Base-by-base conservation (phyloP, 148 eudicot species). In the Silene uniflora region DNA sequence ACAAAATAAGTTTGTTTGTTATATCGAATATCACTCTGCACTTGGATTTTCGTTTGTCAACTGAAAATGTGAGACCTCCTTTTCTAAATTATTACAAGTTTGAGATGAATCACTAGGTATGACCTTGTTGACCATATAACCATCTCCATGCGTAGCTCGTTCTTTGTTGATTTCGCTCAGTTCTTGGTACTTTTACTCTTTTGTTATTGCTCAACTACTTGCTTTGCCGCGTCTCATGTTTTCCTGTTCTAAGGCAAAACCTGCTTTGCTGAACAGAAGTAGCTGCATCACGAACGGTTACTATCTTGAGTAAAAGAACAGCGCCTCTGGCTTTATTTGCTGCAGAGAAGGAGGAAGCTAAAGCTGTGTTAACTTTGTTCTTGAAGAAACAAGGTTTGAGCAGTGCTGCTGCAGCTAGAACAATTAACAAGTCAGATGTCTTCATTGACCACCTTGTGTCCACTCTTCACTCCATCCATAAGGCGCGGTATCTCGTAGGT, bases 341-440 rank as follows among this genome's bases (percentile, higher is more conserved):
- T 56, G 89, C 98, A 66, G 98, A 92, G 81, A 92, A 88, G 81
- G 98, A 92, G 83, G 98, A 92, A 83, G 98, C 98, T 59, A 90
- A 86, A 78, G 98, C 98, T 79, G 89, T 92, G 64, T 76, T 92
- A 73, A 87, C 85, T 63, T 83, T 92, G 82, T 90, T 89, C 77
- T 75, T 92, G 75, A 90, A 90, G 81, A 85, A 89, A 83, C 93
- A 86, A 76, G 98, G 98, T 46, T 78, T 88, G 67, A 88, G 85
- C 78, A 90, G 81, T 69, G 75, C 88, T 62, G 84, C 82, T 61
- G 91, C 98, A 58, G 55, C 90, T 73, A 89, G 89, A 87, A 83
- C 86, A 18, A 79, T 88, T 79, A 92, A 90, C 85, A 90, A 89
- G 83, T 87, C 95, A 3, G 96, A 89, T 80, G 85, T 76, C 67